These are phyloP conservation scores for Quercus lobata DNA, from an alignment of 331 rosid genomes.

Conservation along the genomic window DNA sequence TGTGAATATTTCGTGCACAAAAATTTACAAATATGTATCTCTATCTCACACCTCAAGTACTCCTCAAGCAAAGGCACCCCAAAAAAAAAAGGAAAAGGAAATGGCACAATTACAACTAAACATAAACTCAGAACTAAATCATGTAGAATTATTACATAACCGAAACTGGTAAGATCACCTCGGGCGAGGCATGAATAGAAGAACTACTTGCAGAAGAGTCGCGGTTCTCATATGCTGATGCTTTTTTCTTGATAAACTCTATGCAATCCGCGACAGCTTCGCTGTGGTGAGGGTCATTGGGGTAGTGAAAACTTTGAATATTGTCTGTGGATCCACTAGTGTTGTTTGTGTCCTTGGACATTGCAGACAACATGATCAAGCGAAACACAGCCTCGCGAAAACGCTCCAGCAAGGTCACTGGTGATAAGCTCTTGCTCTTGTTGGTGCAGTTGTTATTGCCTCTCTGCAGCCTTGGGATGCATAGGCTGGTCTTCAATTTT, in stretches of 20 bases:
- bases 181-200: constrained; percentile 13
- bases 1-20: constrained; percentile 4
- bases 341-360: constrained; percentile 40
- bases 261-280: constrained; percentile 94
- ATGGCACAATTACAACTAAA: not conserved
- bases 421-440: constrained; percentile 42
- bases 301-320: constrained; percentile 17
- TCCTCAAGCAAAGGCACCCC: not conserved
- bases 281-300: constrained; percentile 47
- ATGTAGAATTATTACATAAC: constrained; percentile 15
- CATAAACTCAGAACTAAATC: not conserved
- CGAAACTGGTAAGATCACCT: constrained; percentile 23
- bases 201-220: constrained; percentile 25
- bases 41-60: not conserved
- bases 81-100: not conserved
- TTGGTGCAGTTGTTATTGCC: constrained; percentile 20
- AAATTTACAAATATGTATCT: constrained; percentile 14
- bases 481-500: constrained; percentile 47
- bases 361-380: constrained; percentile 70
- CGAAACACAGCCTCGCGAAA: constrained; percentile 83
- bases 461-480: constrained; percentile 55
- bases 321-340: constrained; percentile 6
- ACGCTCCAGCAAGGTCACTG: constrained; percentile 70
- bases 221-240: constrained; percentile 29
- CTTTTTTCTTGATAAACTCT: constrained; percentile 79